Evolutionary conservation across 305 asterid species (phyloP), one percentile per base, ranked within the genome.

Genomic region (Fraxinus angustifolia): DNA sequence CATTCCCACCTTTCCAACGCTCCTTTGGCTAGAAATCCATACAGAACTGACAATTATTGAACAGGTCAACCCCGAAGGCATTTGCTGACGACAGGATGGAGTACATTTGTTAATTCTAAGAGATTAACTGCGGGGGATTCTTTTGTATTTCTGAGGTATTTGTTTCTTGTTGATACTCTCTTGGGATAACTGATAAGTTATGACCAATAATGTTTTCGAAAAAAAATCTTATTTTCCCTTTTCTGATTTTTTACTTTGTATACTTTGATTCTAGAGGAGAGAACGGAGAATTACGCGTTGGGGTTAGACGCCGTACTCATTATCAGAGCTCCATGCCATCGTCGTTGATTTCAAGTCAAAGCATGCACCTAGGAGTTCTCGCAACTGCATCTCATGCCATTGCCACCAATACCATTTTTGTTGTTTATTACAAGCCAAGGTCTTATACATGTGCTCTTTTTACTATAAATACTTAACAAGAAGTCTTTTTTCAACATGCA

Each of bases 71-170:
- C 99, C 58, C 91, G 97, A 74, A 91, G 99, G 85, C 98, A 96
- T 88, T 88, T 96, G 89, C 97, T 96, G 53, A 96, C 99, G 11
- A 94, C 99, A 4, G 99, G 99, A 11, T 96, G 99, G 99, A 96
- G 99, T 85, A 90, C 97, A 3, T 96, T 94, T 83, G 98, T 96
- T 38, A 91, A 97, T 76, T 92, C 97, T 2, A 96, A 96, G 90
- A 88, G 94, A 90, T 88, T 96, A 87, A 94, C 88, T 33, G 97
- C 99, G 33, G 98, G 99, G 8, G 99, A 96, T 85, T 91, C 97
- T 58, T 94, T 96, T 84, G 93, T 96, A 77, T 96, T 96, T 81
- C 87, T 96, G 81, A 94, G 99, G 98, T 95, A 87, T 74, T 71
- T 60, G 53, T 21, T 2, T 38, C 48, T 40, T 31, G 65, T 23